A percentile compares a stretch with the other conserved stretches of the same genome.
Evolutionary conservation across 108 stramenopile genomes (phyloP).

Genomic region (Cyclostephanos invisitatus): DNA sequence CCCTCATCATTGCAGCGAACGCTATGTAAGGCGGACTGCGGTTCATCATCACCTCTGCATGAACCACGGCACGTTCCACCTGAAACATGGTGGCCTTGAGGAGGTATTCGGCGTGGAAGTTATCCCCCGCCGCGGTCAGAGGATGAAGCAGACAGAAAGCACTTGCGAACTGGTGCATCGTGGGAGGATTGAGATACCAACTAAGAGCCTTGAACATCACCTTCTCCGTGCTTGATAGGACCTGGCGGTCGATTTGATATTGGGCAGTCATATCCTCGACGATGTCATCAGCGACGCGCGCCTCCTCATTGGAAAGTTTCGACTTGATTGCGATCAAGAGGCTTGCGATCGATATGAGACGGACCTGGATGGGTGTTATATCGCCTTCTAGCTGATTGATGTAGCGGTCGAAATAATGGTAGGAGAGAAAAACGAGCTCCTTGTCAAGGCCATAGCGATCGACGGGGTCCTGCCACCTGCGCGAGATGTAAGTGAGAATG

Average conservation of each 20-base stretch:
- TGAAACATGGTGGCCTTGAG: not conserved
- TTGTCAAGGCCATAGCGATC: not conserved
- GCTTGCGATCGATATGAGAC: not conserved
- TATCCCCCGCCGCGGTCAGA: not conserved
- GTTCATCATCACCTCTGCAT: not conserved
- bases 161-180: not conserved
- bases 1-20: not conserved
- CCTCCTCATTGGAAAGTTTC: not conserved
- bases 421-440: not conserved
- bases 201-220: not conserved
- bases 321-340: not conserved
- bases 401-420: not conserved
- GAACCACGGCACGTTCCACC: not conserved
- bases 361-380: not conserved
- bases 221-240: not conserved
- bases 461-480: not conserved
- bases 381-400: not conserved
- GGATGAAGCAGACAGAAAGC: not conserved
- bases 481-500: too few relatives aligned
- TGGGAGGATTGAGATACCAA: not conserved
- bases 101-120: not conserved
- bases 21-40: not conserved
- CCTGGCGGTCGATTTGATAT: not conserved
- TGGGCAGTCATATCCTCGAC: not conserved
- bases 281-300: not conserved